Conservation (phyloP, 768 basidiomycete species). For the Mycena kentingensis region DNA sequence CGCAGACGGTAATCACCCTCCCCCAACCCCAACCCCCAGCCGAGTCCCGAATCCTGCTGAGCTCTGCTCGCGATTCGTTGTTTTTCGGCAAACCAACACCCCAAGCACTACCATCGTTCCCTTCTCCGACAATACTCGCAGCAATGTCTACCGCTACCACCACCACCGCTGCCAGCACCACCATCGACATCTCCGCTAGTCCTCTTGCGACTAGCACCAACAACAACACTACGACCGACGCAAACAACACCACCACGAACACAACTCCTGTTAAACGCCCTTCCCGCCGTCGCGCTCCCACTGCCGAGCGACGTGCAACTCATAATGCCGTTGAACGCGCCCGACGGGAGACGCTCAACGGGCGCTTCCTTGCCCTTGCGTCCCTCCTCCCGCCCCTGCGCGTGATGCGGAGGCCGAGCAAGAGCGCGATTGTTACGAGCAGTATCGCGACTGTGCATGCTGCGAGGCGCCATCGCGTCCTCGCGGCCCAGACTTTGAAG, state of each 20-base stretch:
- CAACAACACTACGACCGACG: slow-evolving; percentile 19
- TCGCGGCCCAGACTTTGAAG: slow-evolving; percentile 44
- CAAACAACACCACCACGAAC: slow-evolving; percentile 7
- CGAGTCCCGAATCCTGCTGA: slow-evolving; percentile 38
- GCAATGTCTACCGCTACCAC: slow-evolving; percentile 7
- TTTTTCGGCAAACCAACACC: slow-evolving; percentile 39
- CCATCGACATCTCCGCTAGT: neutral
- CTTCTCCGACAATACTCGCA: slow-evolving; percentile 23
- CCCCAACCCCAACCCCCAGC: slow-evolving; percentile 17
- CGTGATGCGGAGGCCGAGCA: slow-evolving; percentile 69
- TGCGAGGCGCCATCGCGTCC: slow-evolving; percentile 60
- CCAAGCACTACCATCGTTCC: slow-evolving; percentile 15
- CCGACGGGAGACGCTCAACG: slow-evolving; percentile 89
- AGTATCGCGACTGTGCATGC: slow-evolving; percentile 66
- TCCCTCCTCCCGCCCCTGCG: slow-evolving; percentile 68
- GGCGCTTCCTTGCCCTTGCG: slow-evolving; percentile 51
- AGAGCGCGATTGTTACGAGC: slow-evolving; percentile 76
- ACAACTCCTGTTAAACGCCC: slow-evolving; percentile 60
- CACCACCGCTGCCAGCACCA: slow-evolving; percentile 20
- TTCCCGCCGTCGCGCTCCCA: slow-evolving; percentile 86
- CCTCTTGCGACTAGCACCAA: slow-evolving; percentile 14
- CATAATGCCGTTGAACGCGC: slow-evolving; percentile 98
- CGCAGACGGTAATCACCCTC: neutral
- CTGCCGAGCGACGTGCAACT: slow-evolving; percentile 92
- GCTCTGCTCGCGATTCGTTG: no score